Evolutionary conservation across 208 protist genomes (phyloP).

Genomic region (Leishmania turanica): DNA sequence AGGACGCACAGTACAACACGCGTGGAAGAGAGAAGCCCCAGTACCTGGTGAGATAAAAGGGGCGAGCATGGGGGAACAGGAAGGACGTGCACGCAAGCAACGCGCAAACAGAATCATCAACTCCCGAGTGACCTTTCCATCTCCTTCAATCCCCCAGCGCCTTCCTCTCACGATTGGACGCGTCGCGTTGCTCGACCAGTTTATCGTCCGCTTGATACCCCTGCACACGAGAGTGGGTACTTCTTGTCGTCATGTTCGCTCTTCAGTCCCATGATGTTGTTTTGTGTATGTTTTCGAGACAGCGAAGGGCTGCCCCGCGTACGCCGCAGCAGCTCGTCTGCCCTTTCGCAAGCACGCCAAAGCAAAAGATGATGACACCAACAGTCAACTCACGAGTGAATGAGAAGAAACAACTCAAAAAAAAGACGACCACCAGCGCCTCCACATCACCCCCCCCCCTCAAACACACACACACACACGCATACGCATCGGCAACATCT

Average conservation of each 20-base stretch:
- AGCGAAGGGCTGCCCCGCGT: not conserved
- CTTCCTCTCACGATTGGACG: not conserved
- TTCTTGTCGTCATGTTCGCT: not conserved
- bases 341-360: not conserved
- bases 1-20: not conserved
- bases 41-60: not conserved
- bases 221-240: not conserved
- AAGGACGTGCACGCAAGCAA: not conserved
- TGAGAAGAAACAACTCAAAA: conserved; percentile 6
- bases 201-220: not conserved
- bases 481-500: not conserved
- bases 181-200: not conserved
- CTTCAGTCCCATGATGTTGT: not conserved
- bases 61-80: not conserved
- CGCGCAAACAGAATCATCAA: not conserved
- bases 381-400: conserved; percentile 2
- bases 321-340: not conserved
- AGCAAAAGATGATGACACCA: not conserved
- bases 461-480: no score
- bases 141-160: not conserved
- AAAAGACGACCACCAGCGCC: not conserved
- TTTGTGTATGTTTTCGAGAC: not conserved
- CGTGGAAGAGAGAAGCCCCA: not conserved
- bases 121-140: not conserved
- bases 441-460: not conserved